Base-by-base conservation (phyloP, 805 yeast species). In the Groenewaldozyma salmanticensis region DNA sequence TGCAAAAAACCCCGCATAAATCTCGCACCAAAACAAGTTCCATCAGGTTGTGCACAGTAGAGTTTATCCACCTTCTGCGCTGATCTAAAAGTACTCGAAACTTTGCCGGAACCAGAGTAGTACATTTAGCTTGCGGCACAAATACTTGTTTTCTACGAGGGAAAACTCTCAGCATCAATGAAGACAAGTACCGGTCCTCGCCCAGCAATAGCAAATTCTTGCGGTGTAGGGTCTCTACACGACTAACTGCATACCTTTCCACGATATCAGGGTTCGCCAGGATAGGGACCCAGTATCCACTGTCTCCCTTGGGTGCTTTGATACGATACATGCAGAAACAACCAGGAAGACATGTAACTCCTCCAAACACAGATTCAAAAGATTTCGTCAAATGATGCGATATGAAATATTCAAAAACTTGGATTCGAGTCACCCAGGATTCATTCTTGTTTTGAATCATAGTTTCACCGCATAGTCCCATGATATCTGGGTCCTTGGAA, bases 401-500 rank as follows among this genome's bases (percentile, higher is more conserved):
- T 44, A 88, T 84, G 60, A 79, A 88, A 59, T 88, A 88, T 56
- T 88, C 96, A 62, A 87, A 88, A 9, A 88, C 96, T 64, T 88
- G 96, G 55, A 88, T 88, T 22, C 84, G 81, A 2, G 95, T 83
- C 5, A 86, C 94, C 94, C 95, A 88, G 7, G 88, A 76, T 46
- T 75, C 79, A 5, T 72, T 59, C 59, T 88, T 87, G 59, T 88
- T 88, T 2, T 92, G 75, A 53, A 88, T 87, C 61, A 83, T 86
- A 0, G 96, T 88, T 59, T 88, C 96, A 33, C 96, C 96, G 69
- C 96, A 88, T 33, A 88, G 65, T 2, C 96, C 96, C 95, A 88
- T 87, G 41, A 88, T 70, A 42, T 65, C 67, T 1, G 95, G 90
- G 58, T 88, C 92, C 53, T 75, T 80, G 17, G 83, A 87, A 83